These are phyloP conservation scores for Trypanosoma melophagium DNA, from an alignment of 208 protist species.

Conservation along the genomic window DNA sequence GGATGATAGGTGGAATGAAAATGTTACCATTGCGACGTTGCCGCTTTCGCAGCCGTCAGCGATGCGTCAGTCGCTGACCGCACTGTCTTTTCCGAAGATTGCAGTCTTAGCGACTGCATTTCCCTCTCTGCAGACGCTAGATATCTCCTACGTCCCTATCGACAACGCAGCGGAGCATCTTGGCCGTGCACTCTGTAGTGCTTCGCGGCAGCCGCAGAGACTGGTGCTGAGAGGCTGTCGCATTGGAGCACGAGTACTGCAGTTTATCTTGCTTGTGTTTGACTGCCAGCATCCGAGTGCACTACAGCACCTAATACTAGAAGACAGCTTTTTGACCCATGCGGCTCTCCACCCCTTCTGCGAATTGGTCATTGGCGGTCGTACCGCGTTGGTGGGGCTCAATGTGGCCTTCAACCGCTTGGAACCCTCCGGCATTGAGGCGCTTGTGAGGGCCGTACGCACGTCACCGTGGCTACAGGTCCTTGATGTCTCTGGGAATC, in stretches of 20 bases:
- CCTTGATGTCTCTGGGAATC: conserved; percentile 33
- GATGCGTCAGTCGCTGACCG: conserved; percentile 13
- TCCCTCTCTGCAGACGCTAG: conserved; percentile 15
- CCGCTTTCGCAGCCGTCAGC: conserved; percentile 14
- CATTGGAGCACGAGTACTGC: conserved; percentile 26
- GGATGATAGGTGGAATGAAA: conserved; percentile 21
- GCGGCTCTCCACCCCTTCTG: conserved; percentile 12
- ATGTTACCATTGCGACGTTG: conserved; percentile 19
- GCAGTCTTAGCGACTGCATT: background rate
- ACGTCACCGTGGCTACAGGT: background rate
- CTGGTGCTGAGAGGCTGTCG: conserved; percentile 22
- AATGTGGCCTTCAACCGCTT: conserved; percentile 26
- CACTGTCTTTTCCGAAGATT: conserved; percentile 20
- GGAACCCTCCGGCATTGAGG: conserved; percentile 25
- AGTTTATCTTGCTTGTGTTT: conserved; percentile 24
- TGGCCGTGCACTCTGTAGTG: background rate
- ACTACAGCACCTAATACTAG: conserved; percentile 17
- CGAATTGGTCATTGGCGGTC: background rate
- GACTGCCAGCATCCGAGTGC: conserved; percentile 6
- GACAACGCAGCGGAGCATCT: conserved; percentile 19
- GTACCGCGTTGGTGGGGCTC: conserved; percentile 18
- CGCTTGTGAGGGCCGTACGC: conserved; percentile 12
- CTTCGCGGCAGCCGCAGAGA: conserved; percentile 1
- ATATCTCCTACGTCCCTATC: conserved; percentile 25
- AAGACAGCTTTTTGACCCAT: conserved; percentile 27